Evolutionary conservation across 768 basidiomycete genomes (phyloP).

Genomic region (Psilocybe tampanensis): DNA sequence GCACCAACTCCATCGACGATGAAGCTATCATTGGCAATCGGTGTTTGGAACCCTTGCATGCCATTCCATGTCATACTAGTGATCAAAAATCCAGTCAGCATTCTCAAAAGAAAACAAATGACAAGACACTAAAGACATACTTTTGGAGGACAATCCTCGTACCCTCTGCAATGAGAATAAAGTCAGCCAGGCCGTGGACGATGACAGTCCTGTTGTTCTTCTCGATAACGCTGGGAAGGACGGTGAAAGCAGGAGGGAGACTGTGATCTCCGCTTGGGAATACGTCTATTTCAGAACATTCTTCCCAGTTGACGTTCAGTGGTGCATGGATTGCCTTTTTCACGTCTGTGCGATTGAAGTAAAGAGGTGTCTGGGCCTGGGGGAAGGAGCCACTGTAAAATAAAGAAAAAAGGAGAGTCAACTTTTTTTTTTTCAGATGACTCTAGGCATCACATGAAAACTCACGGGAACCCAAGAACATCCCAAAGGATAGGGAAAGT

Average conservation of each 20-base stretch:
- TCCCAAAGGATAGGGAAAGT: slow-evolving; percentile 78
- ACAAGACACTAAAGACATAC: slow-evolving; percentile 35
- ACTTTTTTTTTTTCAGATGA: no score
- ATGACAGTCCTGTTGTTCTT: slow-evolving; percentile 71
- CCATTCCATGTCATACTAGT: slow-evolving; percentile 57
- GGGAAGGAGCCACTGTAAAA: slow-evolving; percentile 52
- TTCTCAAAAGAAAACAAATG: neutral
- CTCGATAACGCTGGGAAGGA: slow-evolving; percentile 76
- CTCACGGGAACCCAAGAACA: slow-evolving; percentile 80
- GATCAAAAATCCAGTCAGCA: neutral
- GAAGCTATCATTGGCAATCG: slow-evolving; percentile 66
- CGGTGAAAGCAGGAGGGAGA: slow-evolving; percentile 61
- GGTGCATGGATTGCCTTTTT: slow-evolving; percentile 76
- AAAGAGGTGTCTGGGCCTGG: slow-evolving; percentile 61
- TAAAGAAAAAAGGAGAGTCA: neutral
- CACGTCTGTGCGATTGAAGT: slow-evolving; percentile 71
- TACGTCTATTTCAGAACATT: slow-evolving; percentile 62
- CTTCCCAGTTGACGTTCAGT: slow-evolving; percentile 55
- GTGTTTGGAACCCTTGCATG: slow-evolving; percentile 72
- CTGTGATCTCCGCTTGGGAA: slow-evolving; percentile 64
- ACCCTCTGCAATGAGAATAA: slow-evolving; percentile 73
- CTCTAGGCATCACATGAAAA: neutral
- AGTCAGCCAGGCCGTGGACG: slow-evolving; percentile 74
- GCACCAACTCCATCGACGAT: slow-evolving; percentile 72
- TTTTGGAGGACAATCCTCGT: slow-evolving; percentile 68